phyloP scores from a whole-genome alignment of 1,139 yeast species.

The Candida smagusa region DNA sequence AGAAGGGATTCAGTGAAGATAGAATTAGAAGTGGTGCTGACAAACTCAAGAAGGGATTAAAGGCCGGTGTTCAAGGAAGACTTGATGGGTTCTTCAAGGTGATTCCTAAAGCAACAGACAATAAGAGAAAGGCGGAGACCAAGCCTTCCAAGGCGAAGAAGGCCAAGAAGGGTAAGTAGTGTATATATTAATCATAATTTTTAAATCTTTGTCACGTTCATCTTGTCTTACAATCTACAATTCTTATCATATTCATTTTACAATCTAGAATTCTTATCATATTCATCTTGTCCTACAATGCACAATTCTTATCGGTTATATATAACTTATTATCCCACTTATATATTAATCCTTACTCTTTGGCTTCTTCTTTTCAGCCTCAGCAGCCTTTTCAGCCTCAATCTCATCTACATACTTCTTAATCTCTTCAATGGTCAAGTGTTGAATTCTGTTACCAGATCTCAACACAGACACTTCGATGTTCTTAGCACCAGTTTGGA shows the following conservation, averaged over 20 bases:
- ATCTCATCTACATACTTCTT: constrained; percentile 75
- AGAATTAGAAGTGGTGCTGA: constrained; percentile 86
- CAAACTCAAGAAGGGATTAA: constrained; percentile 77
- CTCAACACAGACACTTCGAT: constrained; percentile 88
- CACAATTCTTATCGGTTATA: not conserved
- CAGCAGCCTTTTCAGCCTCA: constrained; percentile 88
- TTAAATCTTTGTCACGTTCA: too few relatives aligned
- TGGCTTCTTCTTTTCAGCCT: constrained; percentile 81
- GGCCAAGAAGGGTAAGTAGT: constrained; percentile 10
- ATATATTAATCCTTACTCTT: constrained; percentile 34
- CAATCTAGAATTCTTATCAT: too few relatives aligned
- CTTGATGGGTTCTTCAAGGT: constrained; percentile 87
- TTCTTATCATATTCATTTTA: too few relatives aligned
- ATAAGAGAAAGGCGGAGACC: constrained; percentile 19
- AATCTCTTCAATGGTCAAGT: constrained; percentile 69
- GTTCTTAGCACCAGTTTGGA: constrained; percentile 95
- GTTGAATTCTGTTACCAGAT: constrained; percentile 55
- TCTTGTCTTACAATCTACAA: too few relatives aligned
- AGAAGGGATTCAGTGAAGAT: constrained; percentile 89
- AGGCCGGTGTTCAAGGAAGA: constrained; percentile 86
- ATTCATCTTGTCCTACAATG: too few relatives aligned
- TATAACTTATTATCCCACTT: not conserved
- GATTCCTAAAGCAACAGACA: constrained; percentile 47
- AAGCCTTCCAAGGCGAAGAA: constrained; percentile 17
- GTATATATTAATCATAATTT: too few relatives aligned